Evolutionary conservation across 768 basidiomycete species (phyloP), one percentile per base, ranked within the genome.

Genomic region (Suillus bovinus): DNA sequence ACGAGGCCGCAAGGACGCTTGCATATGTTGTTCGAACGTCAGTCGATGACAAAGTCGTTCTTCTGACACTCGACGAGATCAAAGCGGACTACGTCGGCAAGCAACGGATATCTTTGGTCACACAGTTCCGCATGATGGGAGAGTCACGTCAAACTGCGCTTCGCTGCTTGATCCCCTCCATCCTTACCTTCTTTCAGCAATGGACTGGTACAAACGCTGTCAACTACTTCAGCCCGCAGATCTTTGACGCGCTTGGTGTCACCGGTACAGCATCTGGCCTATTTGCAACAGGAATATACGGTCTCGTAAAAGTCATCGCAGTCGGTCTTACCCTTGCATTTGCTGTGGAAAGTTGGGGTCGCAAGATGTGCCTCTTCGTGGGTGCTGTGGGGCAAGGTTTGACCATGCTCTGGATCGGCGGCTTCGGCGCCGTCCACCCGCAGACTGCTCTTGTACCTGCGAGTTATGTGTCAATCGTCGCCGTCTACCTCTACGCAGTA

Each of bases 181-280:
- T 81, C 39, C 77, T 79, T 55, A 80, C 81, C 77, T 79, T 79
- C 67, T 78, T 78, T 67, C 66, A 68, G 52, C 73, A 81, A 71
- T 79, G 79, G 74, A 82, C 79, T 0, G 82, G 82, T 27, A 81
- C 80, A 27, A 82, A 82, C 67, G 76, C 79, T 2, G 78, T 82
- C 62, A 82, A 82, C 65, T 82, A 83, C 64, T 83, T 77, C 65
- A 78, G 78, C 59, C 82, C 81, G 0, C 69, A 74, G 53, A 80
- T 83, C 58, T 82, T 83, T 67, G 75, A 75, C 4, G 68, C 73
- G 27, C 75, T 83, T 13, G 82, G 82, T 4, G 77, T 82, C 11
- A 70, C 69, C 8, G 77, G 77, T 14, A 78, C 75, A 22, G 75
- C 72, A 10, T 71, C 78, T 20, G 76, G 73, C 17, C 69, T 83